Base-by-base conservation (phyloP, 2,329 filamentous ascomycete species). In the Immersiporthe knoxdaviesiana region DNA sequence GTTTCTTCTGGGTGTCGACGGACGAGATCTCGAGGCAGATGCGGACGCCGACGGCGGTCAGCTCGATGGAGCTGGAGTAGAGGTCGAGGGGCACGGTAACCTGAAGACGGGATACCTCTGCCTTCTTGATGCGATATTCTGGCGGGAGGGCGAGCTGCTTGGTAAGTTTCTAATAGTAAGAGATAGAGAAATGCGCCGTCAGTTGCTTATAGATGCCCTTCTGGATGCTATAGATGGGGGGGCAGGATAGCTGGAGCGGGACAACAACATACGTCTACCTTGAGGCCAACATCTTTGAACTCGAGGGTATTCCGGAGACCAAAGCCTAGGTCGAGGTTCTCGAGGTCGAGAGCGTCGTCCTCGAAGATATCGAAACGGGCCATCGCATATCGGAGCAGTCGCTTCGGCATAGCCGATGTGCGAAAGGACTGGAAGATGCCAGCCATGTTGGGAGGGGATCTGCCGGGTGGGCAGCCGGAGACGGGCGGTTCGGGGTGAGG, bases 51-150 rank as follows among this genome's bases (percentile, higher is more conserved):
- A 95, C 89, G 30, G 95, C 86, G 76, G 97, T 92, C 74, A 95
- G 88, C 39, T 87, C 84, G 77, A 98, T 97, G 37, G 93, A 90
- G 74, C 91, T 94, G 66, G 89, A 91, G 78, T 94, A 94, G 73
- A 97, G 90, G 79, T 97, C 93, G 77, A 96, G 90, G 16, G 95
- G 93, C 64, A 98, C 86, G 10, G 91, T 97, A 66, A 97, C 83
- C 75, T 92, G 91, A 32, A 98, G 87, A 8, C 91, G 84, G 2
- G 91, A 82, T 65, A 97, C 88, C 72, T 89, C 90, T 68, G 95
- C 94, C 77, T 89, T 90, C 65, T 88, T 86, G 16, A 97, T 83
- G 71, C 87, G 85, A 76, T 96, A 87, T 7, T 88, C 87, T 0
- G 90, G 81, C 0, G 94, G 94, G 3, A 97, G 87, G 74, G 91